Conservation (phyloP, 2,329 filamentous ascomycete species). For the Penicillium olsonii region DNA sequence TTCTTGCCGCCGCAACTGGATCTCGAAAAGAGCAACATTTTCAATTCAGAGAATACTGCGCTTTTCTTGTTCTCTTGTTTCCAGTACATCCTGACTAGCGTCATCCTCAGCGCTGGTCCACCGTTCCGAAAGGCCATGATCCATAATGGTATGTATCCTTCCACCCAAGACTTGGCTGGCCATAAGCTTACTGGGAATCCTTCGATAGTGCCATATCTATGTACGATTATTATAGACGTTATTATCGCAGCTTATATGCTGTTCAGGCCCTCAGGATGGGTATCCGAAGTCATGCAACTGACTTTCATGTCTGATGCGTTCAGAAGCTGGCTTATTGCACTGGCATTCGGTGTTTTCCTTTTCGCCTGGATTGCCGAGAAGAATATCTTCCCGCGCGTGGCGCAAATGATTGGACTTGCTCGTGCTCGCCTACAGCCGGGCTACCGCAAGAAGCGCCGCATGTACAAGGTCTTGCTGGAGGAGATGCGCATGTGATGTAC, state of each 20-base stretch:
- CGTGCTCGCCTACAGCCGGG: conserved; percentile 59
- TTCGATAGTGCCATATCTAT: conserved; percentile 73
- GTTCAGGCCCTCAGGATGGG: conserved; percentile 67
- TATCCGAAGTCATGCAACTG: conserved; percentile 79
- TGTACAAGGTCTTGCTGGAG: conserved; percentile 81
- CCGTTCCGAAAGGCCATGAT: conserved; percentile 82
- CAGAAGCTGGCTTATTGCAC: conserved; percentile 67
- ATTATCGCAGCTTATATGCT: conserved; percentile 77
- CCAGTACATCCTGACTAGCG: conserved; percentile 87
- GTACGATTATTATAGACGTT: conserved; percentile 70
- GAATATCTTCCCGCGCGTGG: conserved; percentile 67
- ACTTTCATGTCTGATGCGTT: conserved; percentile 74
- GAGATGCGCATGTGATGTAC: conserved; percentile 51
- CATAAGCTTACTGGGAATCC: conserved; percentile 21
- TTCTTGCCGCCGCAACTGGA: conserved; percentile 79
- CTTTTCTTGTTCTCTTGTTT: conserved; percentile 90
- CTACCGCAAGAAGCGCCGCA: conserved; percentile 74
- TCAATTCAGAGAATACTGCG: conserved; percentile 91
- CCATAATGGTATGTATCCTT: conserved; percentile 68
- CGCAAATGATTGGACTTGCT: conserved; percentile 64
- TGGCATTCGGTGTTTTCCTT: conserved; percentile 70
- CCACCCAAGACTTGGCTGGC: conserved; percentile 1
- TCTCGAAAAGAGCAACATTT: conserved; percentile 76
- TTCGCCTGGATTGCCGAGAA: conserved; percentile 72
- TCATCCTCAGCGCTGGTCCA: conserved; percentile 86